Evolutionary conservation across 441 rosid species (phyloP).

Genomic region (Viola pubescens): DNA sequence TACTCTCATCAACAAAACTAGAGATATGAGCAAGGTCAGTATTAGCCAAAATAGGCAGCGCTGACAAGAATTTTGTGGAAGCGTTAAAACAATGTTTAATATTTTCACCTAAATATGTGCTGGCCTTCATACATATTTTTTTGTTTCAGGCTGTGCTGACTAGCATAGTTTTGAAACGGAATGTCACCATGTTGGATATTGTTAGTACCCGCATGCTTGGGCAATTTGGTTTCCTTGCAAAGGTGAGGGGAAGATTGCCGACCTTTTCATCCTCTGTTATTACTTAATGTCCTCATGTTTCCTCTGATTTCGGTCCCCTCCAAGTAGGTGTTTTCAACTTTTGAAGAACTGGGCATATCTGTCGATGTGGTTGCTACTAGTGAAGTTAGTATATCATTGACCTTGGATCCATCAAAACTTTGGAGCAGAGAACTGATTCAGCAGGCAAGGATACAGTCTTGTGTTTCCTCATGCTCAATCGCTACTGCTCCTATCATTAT

Average conservation of each 20-base stretch:
- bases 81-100: not conserved
- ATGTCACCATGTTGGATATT: conserved; percentile 94
- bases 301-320: conserved; percentile 8
- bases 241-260: conserved; percentile 33
- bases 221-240: conserved; percentile 92
- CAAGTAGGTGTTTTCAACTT: conserved; percentile 69
- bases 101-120: not conserved
- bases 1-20: conserved; percentile 70
- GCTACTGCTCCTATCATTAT: too few species aligned
- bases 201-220: conserved; percentile 97
- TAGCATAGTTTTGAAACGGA: conserved; percentile 88
- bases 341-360: conserved; percentile 90
- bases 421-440: conserved; percentile 32
- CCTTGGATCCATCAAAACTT: conserved; percentile 88
- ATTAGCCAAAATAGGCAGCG: not conserved
- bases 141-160: conserved; percentile 68
- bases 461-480: too few species aligned
- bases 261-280: not conserved
- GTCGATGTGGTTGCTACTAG: conserved; percentile 98
- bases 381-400: conserved; percentile 94
- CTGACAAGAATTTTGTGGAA: not conserved
- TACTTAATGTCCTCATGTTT: not conserved
- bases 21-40: conserved; percentile 92
- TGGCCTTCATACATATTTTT: not conserved
- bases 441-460: not conserved